Percentiles rank a stretch among this genome's conserved stretches.
phyloP scores from a whole-genome alignment of 2,329 filamentous ascomycete species.

The Plenodomus tracheiphilus region DNA sequence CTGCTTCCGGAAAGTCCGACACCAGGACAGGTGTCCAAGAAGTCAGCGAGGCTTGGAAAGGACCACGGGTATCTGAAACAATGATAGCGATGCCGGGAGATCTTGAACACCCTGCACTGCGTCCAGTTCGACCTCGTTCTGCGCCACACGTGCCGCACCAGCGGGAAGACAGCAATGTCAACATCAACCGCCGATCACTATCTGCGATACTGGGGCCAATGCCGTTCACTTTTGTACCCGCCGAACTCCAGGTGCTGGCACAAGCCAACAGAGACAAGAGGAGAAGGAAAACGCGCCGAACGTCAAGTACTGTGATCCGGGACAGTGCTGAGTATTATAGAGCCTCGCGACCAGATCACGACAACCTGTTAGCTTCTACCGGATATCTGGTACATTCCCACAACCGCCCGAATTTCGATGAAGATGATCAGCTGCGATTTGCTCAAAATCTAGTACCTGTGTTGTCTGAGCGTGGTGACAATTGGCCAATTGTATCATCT shows the following conservation, averaged over 20 bases:
- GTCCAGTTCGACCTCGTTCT: neutral
- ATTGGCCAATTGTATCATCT: neutral
- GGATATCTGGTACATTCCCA: neutral
- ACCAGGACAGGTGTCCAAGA: constrained; percentile 1
- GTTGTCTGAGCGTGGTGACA: neutral
- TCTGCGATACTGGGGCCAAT: neutral
- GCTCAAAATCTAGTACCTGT: neutral
- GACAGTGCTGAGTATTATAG: neutral
- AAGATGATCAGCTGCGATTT: neutral
- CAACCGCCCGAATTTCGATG: neutral
- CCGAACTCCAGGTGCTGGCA: neutral
- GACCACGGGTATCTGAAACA: neutral
- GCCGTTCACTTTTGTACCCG: neutral
- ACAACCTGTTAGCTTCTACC: neutral
- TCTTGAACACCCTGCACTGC: neutral
- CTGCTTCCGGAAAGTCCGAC: constrained; percentile 4
- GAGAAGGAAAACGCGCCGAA: neutral
- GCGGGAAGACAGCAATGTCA: neutral
- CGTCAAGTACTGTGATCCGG: neutral
- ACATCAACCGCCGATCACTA: neutral
- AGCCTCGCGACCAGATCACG: neutral
- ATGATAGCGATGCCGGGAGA: neutral
- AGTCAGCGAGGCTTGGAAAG: neutral
- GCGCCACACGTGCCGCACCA: neutral
- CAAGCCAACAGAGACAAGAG: neutral